Conservation (phyloP, 1,284 basidiomycete genomes). For the Neolentinus lepideus region DNA sequence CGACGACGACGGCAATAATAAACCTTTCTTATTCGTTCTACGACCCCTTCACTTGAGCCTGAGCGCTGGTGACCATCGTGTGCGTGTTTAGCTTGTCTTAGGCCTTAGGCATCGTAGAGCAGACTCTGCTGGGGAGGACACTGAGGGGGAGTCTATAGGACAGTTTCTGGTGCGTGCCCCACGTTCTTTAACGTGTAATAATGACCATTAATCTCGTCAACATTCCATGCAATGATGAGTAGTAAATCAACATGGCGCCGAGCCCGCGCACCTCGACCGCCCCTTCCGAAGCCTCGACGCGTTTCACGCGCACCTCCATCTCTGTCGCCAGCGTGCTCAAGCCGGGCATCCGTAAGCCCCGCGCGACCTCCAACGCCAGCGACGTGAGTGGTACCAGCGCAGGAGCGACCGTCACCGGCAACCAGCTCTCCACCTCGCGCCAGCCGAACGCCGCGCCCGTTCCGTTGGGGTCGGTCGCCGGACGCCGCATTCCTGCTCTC, state of each 20-base stretch:
- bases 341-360: slow-evolving; percentile 21
- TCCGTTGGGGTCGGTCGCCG: slow-evolving; percentile 7
- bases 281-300: slow-evolving; percentile 29
- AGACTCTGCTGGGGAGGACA: too few species aligned
- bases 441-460: slow-evolving; percentile 19
- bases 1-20: not conserved
- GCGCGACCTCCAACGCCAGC: slow-evolving; percentile 26
- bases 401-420: slow-evolving; percentile 34
- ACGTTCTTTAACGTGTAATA: not conserved
- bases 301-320: slow-evolving; percentile 23
- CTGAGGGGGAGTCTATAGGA: too few species aligned
- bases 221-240: not conserved
- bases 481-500: slow-evolving; percentile 10
- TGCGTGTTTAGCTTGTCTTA: not conserved
- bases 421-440: slow-evolving; percentile 9
- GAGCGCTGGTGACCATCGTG: not conserved
- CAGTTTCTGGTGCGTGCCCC: not conserved
- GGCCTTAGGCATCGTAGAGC: not conserved
- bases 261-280: slow-evolving; percentile 5
- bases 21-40: not conserved
- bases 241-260: not conserved
- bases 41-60: not conserved
- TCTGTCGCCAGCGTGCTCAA: slow-evolving; percentile 5
- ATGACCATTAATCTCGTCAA: not conserved
- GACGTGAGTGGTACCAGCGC: slow-evolving; percentile 22